Percentiles rank a stretch among this genome's conserved stretches.
Evolutionary conservation across 1,284 basidiomycete species (phyloP).

Genomic region (Cryptococcus sp.): DNA sequence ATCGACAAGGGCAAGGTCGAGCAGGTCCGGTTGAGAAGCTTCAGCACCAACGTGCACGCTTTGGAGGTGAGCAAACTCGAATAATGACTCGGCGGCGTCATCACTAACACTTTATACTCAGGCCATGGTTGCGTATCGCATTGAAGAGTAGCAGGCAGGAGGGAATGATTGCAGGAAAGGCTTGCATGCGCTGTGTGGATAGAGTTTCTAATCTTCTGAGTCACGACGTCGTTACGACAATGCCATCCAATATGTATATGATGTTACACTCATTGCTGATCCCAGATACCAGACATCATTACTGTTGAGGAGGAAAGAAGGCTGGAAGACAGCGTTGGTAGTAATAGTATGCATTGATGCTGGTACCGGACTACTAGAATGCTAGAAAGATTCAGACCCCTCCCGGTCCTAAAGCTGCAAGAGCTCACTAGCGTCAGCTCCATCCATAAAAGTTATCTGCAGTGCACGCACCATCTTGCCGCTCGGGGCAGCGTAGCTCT

Average conservation of each 20-base stretch:
- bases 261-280: not conserved
- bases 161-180: not conserved
- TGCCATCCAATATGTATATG: not conserved
- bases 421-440: not conserved
- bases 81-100: not conserved
- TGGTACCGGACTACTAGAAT: not conserved
- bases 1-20: conserved; percentile 95
- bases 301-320: too few relatives aligned
- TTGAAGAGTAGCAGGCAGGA: conserved; percentile 32
- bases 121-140: conserved; percentile 49
- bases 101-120: conserved; percentile 5
- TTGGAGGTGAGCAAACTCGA: conserved; percentile 59
- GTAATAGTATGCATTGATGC: conserved; percentile 2
- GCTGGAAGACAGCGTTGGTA: not conserved
- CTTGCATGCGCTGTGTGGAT: too few relatives aligned
- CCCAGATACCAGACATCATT: not conserved
- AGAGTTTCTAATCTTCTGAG: too few relatives aligned
- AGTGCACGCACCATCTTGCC: conserved; percentile 47
- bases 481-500: conserved; percentile 39
- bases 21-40: conserved; percentile 86
- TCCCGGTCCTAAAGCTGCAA: not conserved
- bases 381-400: not conserved
- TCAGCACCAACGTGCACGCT: conserved; percentile 84
- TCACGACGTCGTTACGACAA: not conserved
- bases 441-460: not conserved